Percentiles rank a stretch among this genome's conserved stretches.
Conservation (phyloP, 169 alveolate genomes). For the Eimeria acervulina region DNA sequence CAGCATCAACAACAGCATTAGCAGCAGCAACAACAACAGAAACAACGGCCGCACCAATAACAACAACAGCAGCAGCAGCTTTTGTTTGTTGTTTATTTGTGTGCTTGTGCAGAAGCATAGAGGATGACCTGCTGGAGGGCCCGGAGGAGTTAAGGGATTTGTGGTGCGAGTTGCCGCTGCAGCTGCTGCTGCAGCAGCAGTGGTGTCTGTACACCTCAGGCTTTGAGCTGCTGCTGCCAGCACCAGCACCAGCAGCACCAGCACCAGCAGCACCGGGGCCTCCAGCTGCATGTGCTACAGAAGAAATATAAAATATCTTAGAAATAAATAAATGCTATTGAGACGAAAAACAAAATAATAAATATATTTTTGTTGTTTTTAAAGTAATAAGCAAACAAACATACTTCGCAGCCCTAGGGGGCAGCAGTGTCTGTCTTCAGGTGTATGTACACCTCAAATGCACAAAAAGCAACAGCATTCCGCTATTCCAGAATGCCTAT, state of each 20-base stretch:
- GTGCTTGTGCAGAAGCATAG: conserved; percentile 14
- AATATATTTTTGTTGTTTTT: too few relatives aligned
- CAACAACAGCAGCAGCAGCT: background rate
- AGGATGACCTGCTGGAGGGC: conserved; percentile 5
- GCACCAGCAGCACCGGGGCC: background rate
- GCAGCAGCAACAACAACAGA: background rate
- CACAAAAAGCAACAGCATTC: too few relatives aligned
- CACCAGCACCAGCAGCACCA: background rate
- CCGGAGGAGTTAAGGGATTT: conserved; percentile 63
- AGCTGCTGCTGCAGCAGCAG: conserved; percentile 34
- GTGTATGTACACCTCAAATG: background rate
- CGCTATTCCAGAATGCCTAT: background rate
- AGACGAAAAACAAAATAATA: background rate
- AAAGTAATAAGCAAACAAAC: background rate
- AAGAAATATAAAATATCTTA: background rate
- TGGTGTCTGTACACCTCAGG: conserved; percentile 74
- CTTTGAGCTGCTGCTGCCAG: conserved; percentile 66
- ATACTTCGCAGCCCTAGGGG: background rate
- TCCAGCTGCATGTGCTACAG: too few relatives aligned
- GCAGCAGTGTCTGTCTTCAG: background rate
- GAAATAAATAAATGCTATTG: background rate
- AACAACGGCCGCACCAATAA: background rate
- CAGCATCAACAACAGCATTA: background rate
- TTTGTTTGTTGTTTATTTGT: background rate
- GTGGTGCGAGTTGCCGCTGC: background rate